phyloP scores from a whole-genome alignment of 805 yeast genomes.

The Wickerhamiella cacticola region DNA sequence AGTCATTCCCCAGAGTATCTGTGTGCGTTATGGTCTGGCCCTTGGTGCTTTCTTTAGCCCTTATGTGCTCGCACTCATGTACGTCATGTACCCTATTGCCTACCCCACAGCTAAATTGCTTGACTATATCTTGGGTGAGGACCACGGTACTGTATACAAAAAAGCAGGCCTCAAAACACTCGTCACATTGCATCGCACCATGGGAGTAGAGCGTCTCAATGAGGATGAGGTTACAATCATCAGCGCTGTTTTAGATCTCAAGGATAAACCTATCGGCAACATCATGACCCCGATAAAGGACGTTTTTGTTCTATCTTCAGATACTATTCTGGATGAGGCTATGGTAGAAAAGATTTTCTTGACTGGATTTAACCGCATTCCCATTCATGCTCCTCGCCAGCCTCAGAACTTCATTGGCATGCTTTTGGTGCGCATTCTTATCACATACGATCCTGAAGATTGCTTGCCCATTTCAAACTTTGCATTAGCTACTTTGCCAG shows the following conservation, averaged over 20 bases:
- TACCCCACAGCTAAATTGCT: slow-evolving; percentile 76
- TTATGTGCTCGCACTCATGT: slow-evolving; percentile 75
- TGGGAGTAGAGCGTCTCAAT: slow-evolving; percentile 89
- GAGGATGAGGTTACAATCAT: slow-evolving; percentile 95
- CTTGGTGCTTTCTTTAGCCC: slow-evolving; percentile 88
- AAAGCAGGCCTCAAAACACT: slow-evolving; percentile 86
- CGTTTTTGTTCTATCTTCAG: slow-evolving; percentile 79
- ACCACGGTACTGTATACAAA: slow-evolving; percentile 89
- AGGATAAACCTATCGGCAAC: slow-evolving; percentile 72
- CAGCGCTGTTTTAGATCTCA: slow-evolving; percentile 82
- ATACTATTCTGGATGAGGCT: slow-evolving; percentile 65
- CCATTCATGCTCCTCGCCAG: slow-evolving; percentile 81
- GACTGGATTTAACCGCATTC: slow-evolving; percentile 91
- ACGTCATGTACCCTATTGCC: slow-evolving; percentile 80
- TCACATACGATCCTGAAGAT: slow-evolving; percentile 95
- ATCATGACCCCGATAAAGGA: slow-evolving; percentile 93
- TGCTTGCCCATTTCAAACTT: slow-evolving; percentile 82
- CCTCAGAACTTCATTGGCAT: slow-evolving; percentile 88
- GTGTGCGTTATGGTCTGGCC: slow-evolving; percentile 84
- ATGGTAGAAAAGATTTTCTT: slow-evolving; percentile 82
- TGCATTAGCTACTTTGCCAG: slow-evolving; percentile 93
- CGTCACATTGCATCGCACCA: slow-evolving; percentile 82
- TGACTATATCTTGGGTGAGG: slow-evolving; percentile 80
- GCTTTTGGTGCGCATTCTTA: slow-evolving; percentile 82
- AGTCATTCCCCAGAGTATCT: slow-evolving; percentile 85